Conservation (phyloP, 805 yeast genomes). For the Wickerhamomyces queroliae region DNA sequence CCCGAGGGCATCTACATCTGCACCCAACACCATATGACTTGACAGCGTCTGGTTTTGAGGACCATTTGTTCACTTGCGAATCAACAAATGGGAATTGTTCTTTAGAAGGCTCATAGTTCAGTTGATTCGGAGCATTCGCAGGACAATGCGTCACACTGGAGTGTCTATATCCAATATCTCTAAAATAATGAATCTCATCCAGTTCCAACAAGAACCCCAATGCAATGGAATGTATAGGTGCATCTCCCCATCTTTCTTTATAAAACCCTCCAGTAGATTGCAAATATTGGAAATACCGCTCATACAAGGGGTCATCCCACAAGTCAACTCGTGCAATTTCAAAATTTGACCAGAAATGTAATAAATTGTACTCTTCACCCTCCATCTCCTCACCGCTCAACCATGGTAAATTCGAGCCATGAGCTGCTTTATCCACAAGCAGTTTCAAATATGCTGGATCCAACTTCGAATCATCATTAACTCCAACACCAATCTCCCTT, state of each 20-base stretch:
- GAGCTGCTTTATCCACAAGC: constrained; percentile 32
- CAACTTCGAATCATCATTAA: constrained; percentile 9
- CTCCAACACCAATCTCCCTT: not conserved
- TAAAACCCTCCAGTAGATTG: constrained; percentile 80
- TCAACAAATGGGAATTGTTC: constrained; percentile 24
- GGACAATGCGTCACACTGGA: constrained; percentile 85
- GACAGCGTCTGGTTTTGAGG: constrained; percentile 28
- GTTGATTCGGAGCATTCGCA: constrained; percentile 48
- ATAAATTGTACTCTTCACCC: constrained; percentile 64
- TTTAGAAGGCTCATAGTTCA: constrained; percentile 31
- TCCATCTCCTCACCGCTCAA: constrained; percentile 52
- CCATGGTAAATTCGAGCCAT: constrained; percentile 24
- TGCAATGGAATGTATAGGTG: constrained; percentile 88
- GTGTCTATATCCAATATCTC: constrained; percentile 90
- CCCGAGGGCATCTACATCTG: constrained; percentile 70
- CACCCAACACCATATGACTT: constrained; percentile 65
- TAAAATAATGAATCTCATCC: constrained; percentile 77
- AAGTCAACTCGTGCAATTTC: constrained; percentile 84
- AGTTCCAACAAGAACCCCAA: constrained; percentile 67
- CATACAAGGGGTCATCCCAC: constrained; percentile 61
- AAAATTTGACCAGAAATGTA: constrained; percentile 92
- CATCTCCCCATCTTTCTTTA: constrained; percentile 96
- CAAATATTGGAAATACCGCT: constrained; percentile 58
- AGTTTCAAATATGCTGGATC: constrained; percentile 28
- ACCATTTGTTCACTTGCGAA: constrained; percentile 15